Percentiles rank a stretch among this genome's conserved stretches.
Conservation (phyloP, 176 grass and related monocot species). For the Elymus sibiricus region DNA sequence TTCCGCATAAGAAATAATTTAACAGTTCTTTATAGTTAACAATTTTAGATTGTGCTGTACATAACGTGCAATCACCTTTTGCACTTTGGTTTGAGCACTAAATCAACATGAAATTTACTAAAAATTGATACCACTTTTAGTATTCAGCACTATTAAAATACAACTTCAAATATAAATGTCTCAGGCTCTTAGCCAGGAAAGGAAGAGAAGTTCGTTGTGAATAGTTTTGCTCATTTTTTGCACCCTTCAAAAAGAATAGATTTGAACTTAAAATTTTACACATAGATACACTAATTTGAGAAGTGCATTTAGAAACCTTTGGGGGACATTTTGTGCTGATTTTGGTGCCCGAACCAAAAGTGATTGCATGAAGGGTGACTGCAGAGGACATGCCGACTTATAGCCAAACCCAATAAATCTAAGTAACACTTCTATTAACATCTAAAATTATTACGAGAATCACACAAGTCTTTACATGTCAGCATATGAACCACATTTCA, state of each 20-base stretch:
- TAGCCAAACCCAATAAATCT: constrained; percentile 1
- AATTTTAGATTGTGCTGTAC: not conserved
- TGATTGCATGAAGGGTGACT: not conserved
- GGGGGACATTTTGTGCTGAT: not conserved
- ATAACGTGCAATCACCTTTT: not conserved
- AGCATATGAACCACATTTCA: constrained; percentile 3
- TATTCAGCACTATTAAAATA: not conserved
- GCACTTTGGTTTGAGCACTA: not conserved
- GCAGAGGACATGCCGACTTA: not conserved
- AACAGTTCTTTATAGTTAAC: constrained; percentile 20
- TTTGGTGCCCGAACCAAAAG: not conserved
- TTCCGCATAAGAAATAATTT: not conserved
- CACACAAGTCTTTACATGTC: not conserved
- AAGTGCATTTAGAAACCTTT: not conserved
- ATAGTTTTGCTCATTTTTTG: not conserved
- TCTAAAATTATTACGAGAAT: not conserved
- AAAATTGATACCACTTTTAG: not conserved
- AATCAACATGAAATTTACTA: not conserved
- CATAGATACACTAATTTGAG: not conserved
- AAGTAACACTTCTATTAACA: not conserved
- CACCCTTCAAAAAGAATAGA: not conserved
- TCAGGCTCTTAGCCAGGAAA: not conserved
- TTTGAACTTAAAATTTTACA: not conserved
- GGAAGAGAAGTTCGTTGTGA: not conserved
- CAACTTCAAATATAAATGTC: not conserved